phyloP scores from a whole-genome alignment of 2,329 filamentous ascomycete genomes.

The Microdochium paspali region DNA sequence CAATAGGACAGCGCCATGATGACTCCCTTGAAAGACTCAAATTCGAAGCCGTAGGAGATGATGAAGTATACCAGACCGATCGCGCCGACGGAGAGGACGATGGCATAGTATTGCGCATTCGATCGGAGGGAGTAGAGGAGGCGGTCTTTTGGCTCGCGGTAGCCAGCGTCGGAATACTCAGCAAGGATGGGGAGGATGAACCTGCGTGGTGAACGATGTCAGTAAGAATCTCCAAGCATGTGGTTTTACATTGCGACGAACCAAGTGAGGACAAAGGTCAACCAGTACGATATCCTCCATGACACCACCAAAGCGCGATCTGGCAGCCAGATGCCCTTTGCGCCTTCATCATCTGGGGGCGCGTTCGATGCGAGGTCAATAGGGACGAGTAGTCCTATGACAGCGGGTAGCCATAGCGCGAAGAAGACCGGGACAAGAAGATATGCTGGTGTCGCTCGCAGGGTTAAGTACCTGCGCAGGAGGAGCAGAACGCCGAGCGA shows the following conservation, averaged over 20 bases:
- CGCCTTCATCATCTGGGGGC: conserved; percentile 58
- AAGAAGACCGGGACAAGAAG: conserved; percentile 90
- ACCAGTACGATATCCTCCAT: conserved; percentile 95
- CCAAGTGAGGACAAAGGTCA: conserved; percentile 94
- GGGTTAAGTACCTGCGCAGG: conserved; percentile 79
- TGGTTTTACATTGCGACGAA: conserved; percentile 26
- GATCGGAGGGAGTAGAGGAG: conserved; percentile 75
- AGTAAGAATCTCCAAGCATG: conserved; percentile 2
- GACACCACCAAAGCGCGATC: conserved; percentile 69
- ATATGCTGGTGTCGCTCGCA: conserved; percentile 84
- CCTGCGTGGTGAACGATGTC: conserved; percentile 33
- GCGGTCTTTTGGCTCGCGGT: conserved; percentile 74
- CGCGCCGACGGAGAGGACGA: conserved; percentile 61
- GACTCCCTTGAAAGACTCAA: conserved; percentile 67
- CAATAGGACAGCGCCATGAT: conserved; percentile 93
- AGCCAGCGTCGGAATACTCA: conserved; percentile 91
- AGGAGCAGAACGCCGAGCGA: conserved; percentile 73
- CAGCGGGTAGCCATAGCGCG: conserved; percentile 84
- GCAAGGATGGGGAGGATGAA: conserved; percentile 85
- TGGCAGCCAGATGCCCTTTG: conserved; percentile 81
- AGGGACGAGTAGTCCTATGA: conserved; percentile 84
- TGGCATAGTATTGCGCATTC: conserved; percentile 83
- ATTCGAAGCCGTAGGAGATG: conserved; percentile 63
- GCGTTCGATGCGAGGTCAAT: conserved; percentile 90
- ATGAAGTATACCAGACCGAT: conserved; percentile 78